Base-by-base conservation (phyloP, 495 filamentous ascomycete genomes). In the Bacidia rubella region DNA sequence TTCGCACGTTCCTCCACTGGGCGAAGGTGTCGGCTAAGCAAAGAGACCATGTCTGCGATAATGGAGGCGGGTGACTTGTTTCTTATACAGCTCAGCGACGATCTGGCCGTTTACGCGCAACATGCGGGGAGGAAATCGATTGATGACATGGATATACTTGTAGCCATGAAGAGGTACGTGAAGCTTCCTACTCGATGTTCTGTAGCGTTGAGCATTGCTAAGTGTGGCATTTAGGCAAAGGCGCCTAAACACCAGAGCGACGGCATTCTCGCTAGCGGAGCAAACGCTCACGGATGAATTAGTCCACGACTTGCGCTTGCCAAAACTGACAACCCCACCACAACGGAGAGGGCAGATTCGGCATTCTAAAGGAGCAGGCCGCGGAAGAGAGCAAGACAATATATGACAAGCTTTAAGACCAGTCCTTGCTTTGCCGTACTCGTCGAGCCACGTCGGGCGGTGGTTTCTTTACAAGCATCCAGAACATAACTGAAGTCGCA, bases 401-500 rank as follows among this genome's bases (percentile, higher is more conserved):
- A 17, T 62, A 65, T 58, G 58, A 51, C 54, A 2, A 57, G 20
- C 64, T 52, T 47, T 48, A 66, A 66, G 71, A 86, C 89, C 88
- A 94, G 49, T 85, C 77, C 62, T 75, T 83, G 65, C 83, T 94
- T 61, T 87, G 80, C 51, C 86, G 81, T 51, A 95, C 81, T 50
- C 85, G 76, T 41, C 82, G 77, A 39, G 82, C 62, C 32, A 84
- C 75, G 60, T 86, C 82, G 27, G 81, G 77, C 2, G 88, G 78
- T 23, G 87, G 82, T 66, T 89, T 94, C 56, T 80, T 83, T 39
- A 95, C 75, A 44, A 98, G 77, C 82, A 95, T 85, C 74, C 82
- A 94, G 59, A 98, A 73, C 92, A 98, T 98, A 56, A 96, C 74
- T 2, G 87, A 79, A 24, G 92, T 98, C 54, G 89, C 90, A 20